Percentiles rank a stretch among this genome's conserved stretches.
These are phyloP conservation scores for Heliamphora exappendiculata DNA, from an alignment of 148 eudicot genomes.

Conservation along the genomic window DNA sequence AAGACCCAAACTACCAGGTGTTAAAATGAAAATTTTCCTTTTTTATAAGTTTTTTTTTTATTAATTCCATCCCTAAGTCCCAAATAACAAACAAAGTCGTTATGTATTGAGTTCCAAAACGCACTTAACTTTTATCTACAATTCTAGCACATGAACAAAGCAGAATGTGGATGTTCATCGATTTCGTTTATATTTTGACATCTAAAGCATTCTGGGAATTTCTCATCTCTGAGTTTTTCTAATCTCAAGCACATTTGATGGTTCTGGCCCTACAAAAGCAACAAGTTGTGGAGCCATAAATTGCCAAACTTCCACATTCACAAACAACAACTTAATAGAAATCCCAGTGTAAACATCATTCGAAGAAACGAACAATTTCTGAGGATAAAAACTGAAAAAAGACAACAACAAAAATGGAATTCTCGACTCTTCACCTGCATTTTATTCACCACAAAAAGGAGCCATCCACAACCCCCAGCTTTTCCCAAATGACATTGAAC, in stretches of 20 bases:
- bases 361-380: neutral
- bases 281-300: neutral
- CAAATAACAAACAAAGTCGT: too few species aligned
- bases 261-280: neutral
- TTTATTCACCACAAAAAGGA: constrained; percentile 16
- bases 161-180: neutral
- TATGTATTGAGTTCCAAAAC: too few species aligned
- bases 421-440: constrained; percentile 13
- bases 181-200: neutral
- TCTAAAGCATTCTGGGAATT: neutral
- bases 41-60: too few species aligned
- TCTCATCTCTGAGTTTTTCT: neutral
- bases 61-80: too few species aligned
- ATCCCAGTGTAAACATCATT: neutral
- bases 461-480: neutral
- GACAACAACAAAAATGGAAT: neutral
- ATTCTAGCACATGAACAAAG: too few species aligned
- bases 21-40: too few species aligned
- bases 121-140: too few species aligned
- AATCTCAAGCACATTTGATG: neutral
- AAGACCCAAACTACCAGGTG: too few species aligned
- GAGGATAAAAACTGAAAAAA: too few species aligned
- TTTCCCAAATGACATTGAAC: neutral
- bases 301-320: neutral
- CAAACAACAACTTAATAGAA: neutral